A percentile compares a stretch with the other conserved stretches of the same genome.
These are phyloP conservation scores for Elsinoe arachidis DNA, from an alignment of 2,329 filamentous ascomycete genomes.

Conservation along the genomic window DNA sequence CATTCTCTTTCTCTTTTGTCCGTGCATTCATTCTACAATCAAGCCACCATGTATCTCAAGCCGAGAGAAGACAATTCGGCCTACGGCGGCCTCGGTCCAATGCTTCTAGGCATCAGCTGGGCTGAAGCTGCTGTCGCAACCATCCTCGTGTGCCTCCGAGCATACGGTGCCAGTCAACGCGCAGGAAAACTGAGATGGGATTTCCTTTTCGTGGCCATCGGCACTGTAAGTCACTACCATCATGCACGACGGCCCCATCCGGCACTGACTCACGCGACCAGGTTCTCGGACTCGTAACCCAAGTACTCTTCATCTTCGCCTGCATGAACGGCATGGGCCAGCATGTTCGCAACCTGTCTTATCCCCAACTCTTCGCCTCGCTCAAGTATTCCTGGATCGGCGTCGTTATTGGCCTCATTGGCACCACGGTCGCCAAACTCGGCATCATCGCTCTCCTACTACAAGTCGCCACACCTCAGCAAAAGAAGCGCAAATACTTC, in stretches of 20 bases:
- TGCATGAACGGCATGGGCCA: slow-evolving; percentile 6
- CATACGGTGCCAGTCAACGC: neutral
- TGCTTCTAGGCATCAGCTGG: slow-evolving; percentile 8
- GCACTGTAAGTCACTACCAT: neutral
- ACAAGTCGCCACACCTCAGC: slow-evolving; percentile 7
- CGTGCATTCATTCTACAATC: neutral
- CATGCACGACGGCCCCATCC: too few relatives aligned
- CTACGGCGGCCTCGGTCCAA: neutral
- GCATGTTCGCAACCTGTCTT: neutral
- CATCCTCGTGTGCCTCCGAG: neutral
- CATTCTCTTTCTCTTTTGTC: neutral
- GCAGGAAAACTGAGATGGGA: slow-evolving; percentile 1
- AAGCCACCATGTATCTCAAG: neutral
- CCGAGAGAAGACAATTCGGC: slow-evolving; percentile 3
- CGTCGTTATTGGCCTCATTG: slow-evolving; percentile 3
- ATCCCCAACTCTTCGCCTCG: neutral
- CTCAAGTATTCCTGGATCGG: slow-evolving; percentile 11
- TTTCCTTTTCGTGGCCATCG: slow-evolving; percentile 7
- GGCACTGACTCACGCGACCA: neutral
- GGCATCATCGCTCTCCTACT: slow-evolving; percentile 9
- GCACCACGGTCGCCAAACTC: slow-evolving; percentile 7
- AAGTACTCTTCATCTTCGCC: slow-evolving; percentile 10
- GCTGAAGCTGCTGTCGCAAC: neutral
- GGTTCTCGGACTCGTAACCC: neutral
- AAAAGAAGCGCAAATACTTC: slow-evolving; percentile 11